phyloP scores from a whole-genome alignment of 2,329 filamentous ascomycete genomes.

The Ceratocystis destructans region DNA sequence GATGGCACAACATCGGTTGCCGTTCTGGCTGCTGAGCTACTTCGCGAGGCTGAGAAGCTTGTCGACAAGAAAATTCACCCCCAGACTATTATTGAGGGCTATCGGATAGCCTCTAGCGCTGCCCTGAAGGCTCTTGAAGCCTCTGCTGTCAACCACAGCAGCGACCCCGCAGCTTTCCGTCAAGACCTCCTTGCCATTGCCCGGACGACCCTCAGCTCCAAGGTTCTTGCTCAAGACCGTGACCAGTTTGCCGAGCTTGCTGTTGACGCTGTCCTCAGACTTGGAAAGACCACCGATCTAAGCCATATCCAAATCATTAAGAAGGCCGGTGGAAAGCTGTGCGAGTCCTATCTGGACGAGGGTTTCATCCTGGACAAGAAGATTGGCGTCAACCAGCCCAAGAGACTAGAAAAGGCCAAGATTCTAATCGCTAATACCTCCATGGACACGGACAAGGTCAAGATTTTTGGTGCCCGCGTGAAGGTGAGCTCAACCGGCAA shows the following conservation, averaged over 20 bases:
- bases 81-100: slow-evolving; percentile 98
- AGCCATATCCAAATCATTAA: slow-evolving; percentile 99
- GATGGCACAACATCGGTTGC: slow-evolving; percentile 98
- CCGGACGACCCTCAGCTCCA: slow-evolving; percentile 89
- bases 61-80: slow-evolving; percentile 98
- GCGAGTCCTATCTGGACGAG: slow-evolving; percentile 93
- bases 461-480: slow-evolving; percentile 94
- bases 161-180: slow-evolving; percentile 68
- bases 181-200: slow-evolving; percentile 84
- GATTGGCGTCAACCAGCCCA: slow-evolving; percentile 97
- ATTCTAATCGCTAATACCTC: slow-evolving; percentile 95
- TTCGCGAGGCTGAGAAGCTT: slow-evolving; percentile 92
- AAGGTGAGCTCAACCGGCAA: slow-evolving; percentile 95
- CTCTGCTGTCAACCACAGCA: slow-evolving; percentile 79
- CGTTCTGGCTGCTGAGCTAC: slow-evolving; percentile 83
- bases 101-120: slow-evolving; percentile 87
- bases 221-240: slow-evolving; percentile 87
- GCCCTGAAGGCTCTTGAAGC: slow-evolving; percentile 73
- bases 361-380: slow-evolving; percentile 99
- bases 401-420: slow-evolving; percentile 93
- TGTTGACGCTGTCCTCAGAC: slow-evolving; percentile 76
- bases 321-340: slow-evolving; percentile 94
- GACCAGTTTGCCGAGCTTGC: slow-evolving; percentile 83
- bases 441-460: slow-evolving; percentile 99
- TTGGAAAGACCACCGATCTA: slow-evolving; percentile 82